Conservation (phyloP, 2,329 filamentous ascomycete species). For the Ramichloridium luteum region DNA sequence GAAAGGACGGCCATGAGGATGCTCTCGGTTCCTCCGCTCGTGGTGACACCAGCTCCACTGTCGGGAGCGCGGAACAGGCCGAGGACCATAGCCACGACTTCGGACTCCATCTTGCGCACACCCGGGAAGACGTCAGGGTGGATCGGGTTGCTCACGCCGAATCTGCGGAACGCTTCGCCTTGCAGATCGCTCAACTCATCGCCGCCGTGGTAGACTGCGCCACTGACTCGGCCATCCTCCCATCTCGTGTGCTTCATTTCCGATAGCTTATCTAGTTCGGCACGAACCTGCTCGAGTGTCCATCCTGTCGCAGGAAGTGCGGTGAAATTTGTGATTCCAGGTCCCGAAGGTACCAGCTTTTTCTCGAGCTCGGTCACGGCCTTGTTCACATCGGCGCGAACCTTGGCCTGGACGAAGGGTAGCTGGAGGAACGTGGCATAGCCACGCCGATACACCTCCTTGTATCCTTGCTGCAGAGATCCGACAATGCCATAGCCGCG, state of each 20-base stretch:
- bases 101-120: slow-evolving; percentile 97
- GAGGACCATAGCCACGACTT: slow-evolving; percentile 84
- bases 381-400: slow-evolving; percentile 72
- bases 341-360: slow-evolving; percentile 67
- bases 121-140: slow-evolving; percentile 97
- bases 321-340: slow-evolving; percentile 59
- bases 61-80: slow-evolving; percentile 73
- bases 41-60: slow-evolving; percentile 78
- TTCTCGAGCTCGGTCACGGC: slow-evolving; percentile 67
- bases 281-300: slow-evolving; percentile 62
- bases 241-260: slow-evolving; percentile 88
- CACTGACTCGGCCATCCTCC: slow-evolving; percentile 91
- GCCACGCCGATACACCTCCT: slow-evolving; percentile 54
- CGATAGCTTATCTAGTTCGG: slow-evolving; percentile 66
- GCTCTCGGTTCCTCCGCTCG: slow-evolving; percentile 86
- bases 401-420: slow-evolving; percentile 74
- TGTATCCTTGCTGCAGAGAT: slow-evolving; percentile 62
- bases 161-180: slow-evolving; percentile 84
- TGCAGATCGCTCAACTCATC: slow-evolving; percentile 70
- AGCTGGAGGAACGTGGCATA: slow-evolving; percentile 79
- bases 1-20: slow-evolving; percentile 91
- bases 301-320: slow-evolving; percentile 74
- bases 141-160: slow-evolving; percentile 91
- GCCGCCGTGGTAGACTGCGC: slow-evolving; percentile 92
- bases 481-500: slow-evolving; percentile 81